Conservation (phyloP, 2,329 filamentous ascomycete species). For the Delphinella strobiligena region DNA sequence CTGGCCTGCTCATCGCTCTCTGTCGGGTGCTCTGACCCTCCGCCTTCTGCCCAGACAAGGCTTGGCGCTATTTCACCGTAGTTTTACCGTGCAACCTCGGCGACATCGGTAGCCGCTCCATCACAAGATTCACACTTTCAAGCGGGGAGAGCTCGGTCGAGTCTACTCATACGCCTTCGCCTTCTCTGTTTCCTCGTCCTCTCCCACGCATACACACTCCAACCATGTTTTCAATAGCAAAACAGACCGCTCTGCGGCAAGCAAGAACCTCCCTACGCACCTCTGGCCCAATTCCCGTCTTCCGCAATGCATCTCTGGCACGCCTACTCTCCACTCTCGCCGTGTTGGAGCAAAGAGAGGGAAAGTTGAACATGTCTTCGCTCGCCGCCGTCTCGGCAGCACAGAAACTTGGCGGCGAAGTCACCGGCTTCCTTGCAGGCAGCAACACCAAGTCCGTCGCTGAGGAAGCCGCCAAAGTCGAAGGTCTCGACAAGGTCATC, state of each 20-base stretch:
- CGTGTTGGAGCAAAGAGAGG: constrained; percentile 83
- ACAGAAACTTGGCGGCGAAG: constrained; percentile 68
- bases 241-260: constrained; percentile 12
- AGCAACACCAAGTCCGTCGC: constrained; percentile 63
- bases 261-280: constrained; percentile 18
- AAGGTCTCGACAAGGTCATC: constrained; percentile 84
- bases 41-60: too few species aligned
- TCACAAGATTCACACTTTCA: too few species aligned
- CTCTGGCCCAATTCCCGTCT: constrained; percentile 25
- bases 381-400: constrained; percentile 78
- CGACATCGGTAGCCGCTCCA: too few species aligned
- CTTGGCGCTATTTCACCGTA: too few species aligned
- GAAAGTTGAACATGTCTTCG: constrained; percentile 71
- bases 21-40: too few species aligned
- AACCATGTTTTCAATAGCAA: constrained; percentile 12
- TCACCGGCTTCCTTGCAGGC: constrained; percentile 83
- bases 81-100: too few species aligned
- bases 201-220: constrained; percentile 1
- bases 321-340: constrained; percentile 79
- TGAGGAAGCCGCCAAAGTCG: constrained; percentile 74
- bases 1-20: too few species aligned
- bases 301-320: constrained; percentile 44
- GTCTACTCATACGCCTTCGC: too few species aligned
- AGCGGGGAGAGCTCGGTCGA: too few species aligned
- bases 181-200: not conserved